Evolutionary conservation across 1,139 yeast species (phyloP), one percentile per base, ranked within the genome.

Genomic region (Saccharomycopsis hybrid): DNA sequence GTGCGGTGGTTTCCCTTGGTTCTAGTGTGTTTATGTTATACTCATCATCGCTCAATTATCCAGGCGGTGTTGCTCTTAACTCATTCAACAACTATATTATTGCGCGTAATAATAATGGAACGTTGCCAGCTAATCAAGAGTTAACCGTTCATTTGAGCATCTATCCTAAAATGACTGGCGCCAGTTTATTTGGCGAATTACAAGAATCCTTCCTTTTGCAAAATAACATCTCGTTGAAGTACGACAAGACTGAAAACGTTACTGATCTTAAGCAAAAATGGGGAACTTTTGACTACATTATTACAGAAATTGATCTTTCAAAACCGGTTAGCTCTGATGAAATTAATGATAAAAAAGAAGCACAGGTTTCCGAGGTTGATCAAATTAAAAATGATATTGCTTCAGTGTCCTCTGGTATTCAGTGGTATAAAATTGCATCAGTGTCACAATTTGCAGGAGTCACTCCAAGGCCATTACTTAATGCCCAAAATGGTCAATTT

Each of bases 101-200:
- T 5, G 53, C 59, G n/a, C 29, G 50, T 50, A 13, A 58, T 50
- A 44, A 56, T 56, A 40, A 59, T 52, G 36, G 57, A 56, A 41
- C 53, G 32, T 44, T 44, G 1, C 53, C 45, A 18, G 3, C 27
- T 28, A 46, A 46, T 24, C 33, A 47, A 2, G 55, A 55, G 18
- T 62, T 69, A 3, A 59, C 70, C 0, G 78, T 88, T 4, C 96
- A 89, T 62, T 67, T 88, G 68, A 95, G 86, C 59, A 82, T 82
- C 1, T 80, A 86, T 0, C 75, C 94, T 2, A 86, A 96, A 62
- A 88, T 88, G 95, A 78, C 90, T 1, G 98, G 98, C 5, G 83
- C 82, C 4, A 77, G 89, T 3, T 70, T 80, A 51, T 90, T 90
- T 65, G 83, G 83, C 1, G 82, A 86, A 60, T 58, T 80, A 11